phyloP scores from a whole-genome alignment of 2,329 filamentous ascomycete species.

The Penicillium fuscoglaucum region DNA sequence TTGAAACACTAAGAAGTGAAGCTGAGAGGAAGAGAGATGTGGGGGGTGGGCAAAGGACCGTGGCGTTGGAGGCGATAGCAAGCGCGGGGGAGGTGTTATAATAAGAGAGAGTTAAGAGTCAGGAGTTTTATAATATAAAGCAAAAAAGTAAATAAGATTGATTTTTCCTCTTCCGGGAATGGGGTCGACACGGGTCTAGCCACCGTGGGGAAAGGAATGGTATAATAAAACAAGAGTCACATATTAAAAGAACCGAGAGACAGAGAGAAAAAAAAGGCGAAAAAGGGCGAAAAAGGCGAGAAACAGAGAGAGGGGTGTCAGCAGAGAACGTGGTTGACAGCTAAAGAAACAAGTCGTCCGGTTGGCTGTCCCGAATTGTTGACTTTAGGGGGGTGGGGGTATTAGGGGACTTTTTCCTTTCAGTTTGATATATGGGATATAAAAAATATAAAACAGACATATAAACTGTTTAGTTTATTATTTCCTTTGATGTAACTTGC shows the following conservation, averaged over 20 bases:
- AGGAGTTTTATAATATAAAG: neutral
- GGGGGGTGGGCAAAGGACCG: conserved; percentile 14
- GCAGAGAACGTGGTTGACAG: conserved; percentile 14
- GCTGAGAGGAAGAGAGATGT: conserved; percentile 5
- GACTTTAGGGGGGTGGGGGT: neutral
- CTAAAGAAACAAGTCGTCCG: neutral
- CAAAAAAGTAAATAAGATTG: conserved; percentile 10
- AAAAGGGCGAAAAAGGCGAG: neutral
- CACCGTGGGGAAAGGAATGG: conserved; percentile 9
- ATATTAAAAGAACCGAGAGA: neutral
- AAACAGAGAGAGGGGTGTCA: conserved; percentile 1
- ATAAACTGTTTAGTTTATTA: neutral
- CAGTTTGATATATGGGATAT: neutral
- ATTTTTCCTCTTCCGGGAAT: conserved; percentile 3
- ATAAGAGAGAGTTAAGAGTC: conserved; percentile 2
- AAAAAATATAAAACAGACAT: neutral
- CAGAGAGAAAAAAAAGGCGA: neutral
- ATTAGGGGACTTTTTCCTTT: neutral
- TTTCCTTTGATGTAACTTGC: too few species aligned
- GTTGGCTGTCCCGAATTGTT: conserved; percentile 6
- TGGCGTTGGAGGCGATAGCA: conserved; percentile 22
- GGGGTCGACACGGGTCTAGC: conserved; percentile 15
- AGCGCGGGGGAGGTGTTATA: conserved; percentile 21
- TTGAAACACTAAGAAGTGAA: neutral
- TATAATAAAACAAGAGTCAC: neutral